A percentile compares a stretch with the other conserved stretches of the same genome.
These are phyloP conservation scores for Begonia masoniana DNA, from an alignment of 306 rosid species.

Conservation along the genomic window DNA sequence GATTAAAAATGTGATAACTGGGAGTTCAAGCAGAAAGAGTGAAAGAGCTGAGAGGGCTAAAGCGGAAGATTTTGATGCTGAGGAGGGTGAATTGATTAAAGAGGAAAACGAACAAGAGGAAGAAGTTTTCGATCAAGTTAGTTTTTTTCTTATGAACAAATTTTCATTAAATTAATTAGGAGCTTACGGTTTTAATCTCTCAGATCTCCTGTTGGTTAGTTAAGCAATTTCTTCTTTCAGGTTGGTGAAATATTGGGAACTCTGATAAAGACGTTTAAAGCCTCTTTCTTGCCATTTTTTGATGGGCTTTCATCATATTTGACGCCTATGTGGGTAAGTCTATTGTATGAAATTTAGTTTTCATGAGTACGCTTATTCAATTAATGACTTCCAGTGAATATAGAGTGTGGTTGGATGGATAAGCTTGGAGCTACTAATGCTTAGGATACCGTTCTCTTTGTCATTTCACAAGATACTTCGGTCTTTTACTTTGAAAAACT, in stretches of 20 bases:
- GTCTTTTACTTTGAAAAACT: slow-evolving; percentile 1
- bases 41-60: slow-evolving; percentile 82
- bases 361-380: background rate
- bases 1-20: slow-evolving; percentile 87
- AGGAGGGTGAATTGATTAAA: slow-evolving; percentile 76
- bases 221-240: slow-evolving; percentile 26
- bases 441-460: too few species aligned
- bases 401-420: background rate
- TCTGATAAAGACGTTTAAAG: slow-evolving; percentile 90
- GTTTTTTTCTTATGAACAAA: slow-evolving; percentile 4
- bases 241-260: slow-evolving; percentile 98
- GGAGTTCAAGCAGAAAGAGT: slow-evolving; percentile 80
- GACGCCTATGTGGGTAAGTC: slow-evolving; percentile 99
- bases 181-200: background rate
- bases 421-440: too few species aligned
- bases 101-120: slow-evolving; percentile 99
- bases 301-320: slow-evolving; percentile 83
- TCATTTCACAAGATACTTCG: background rate
- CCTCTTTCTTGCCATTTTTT: slow-evolving; percentile 88
- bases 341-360: background rate
- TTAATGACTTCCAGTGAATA: background rate
- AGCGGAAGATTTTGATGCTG: slow-evolving; percentile 98
- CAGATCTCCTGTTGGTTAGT: background rate
- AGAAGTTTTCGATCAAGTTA: slow-evolving; percentile 98
- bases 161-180: too few species aligned